Evolutionary conservation across 495 filamentous ascomycete genomes (phyloP), one percentile per base, ranked within the genome.

Genomic region (Podospora sp.): DNA sequence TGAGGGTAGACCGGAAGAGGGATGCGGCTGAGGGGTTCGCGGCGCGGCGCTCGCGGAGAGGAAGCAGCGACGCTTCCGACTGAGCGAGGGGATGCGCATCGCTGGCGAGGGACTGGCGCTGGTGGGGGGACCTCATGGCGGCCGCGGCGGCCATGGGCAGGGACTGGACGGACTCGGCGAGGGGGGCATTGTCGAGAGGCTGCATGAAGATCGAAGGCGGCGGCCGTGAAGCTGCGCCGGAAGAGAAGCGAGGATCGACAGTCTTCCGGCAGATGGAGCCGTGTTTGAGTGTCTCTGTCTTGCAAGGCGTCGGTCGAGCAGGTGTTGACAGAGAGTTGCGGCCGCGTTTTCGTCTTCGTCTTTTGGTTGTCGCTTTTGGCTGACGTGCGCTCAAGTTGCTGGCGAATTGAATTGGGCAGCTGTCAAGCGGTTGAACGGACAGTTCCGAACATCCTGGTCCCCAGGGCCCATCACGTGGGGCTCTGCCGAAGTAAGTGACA

Each of bases 11-110:
- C 75, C 87, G 78, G 78, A 88, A 83, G 74, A 89, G 77, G 69
- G 85, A 80, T 70, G 87, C 79, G 73, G 89, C 73, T 70, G 87
- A 87, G 7, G 87, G 81, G 65, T 80, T 85, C 29, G 84, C 81
- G 36, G 77, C 78, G 50, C 85, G 73, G 58, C 46, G 70, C 21
- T 66, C 71, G 74, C 66, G 70, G 46, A 85, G 83, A 57, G 80
- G 80, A 53, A 85, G 76, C 50, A 87, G 77, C 46, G 80, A 81
- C 21, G 83, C 55, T 35, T 78, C 80, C 72, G 81, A 79, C 35
- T 77, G 75, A 59, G 77, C 74, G 51, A 80, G 74, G 9, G 73
- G 68, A 46, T 75, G 69, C 20, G 71, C 61, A 50, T 76, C 66
- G 66, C 68, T 59, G 60, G 77, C 57, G 65, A 75, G 71, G 21